phyloP scores from a whole-genome alignment of 2,329 filamentous ascomycete species.

The Hymenotorrendiella dingleyae region DNA sequence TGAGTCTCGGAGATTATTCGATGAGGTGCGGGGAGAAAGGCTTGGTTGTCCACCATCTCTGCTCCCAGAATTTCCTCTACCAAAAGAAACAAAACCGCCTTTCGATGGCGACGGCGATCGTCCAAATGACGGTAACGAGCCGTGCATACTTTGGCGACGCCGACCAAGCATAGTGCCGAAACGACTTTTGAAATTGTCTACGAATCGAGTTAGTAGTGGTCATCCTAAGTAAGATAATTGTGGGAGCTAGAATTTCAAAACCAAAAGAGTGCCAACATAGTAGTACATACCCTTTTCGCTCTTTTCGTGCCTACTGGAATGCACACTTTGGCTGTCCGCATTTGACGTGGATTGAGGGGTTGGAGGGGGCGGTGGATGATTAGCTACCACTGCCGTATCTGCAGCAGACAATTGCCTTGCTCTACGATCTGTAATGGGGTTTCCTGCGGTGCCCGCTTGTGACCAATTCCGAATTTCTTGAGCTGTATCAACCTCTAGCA shows the following conservation, averaged over 20 bases:
- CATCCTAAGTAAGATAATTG: slow-evolving; percentile 7
- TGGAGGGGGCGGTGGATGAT: slow-evolving; percentile 23
- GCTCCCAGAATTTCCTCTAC: slow-evolving; percentile 50
- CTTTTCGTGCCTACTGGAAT: slow-evolving; percentile 15
- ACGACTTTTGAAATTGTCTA: slow-evolving; percentile 53
- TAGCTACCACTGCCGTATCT: slow-evolving; percentile 12
- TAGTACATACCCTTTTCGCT: slow-evolving; percentile 8
- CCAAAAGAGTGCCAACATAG: background rate
- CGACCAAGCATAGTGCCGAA: slow-evolving; percentile 66
- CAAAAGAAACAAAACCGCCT: slow-evolving; percentile 47
- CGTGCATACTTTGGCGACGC: slow-evolving; percentile 60
- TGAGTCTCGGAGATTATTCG: slow-evolving; percentile 51
- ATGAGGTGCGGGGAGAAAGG: slow-evolving; percentile 51
- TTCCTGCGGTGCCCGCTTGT: slow-evolving; percentile 34
- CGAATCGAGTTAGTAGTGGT: slow-evolving; percentile 23
- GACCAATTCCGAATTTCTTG: slow-evolving; percentile 78
- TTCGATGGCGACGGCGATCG: slow-evolving; percentile 48
- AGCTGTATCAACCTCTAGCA: slow-evolving; percentile 81
- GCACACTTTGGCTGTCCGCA: slow-evolving; percentile 25
- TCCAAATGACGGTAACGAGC: slow-evolving; percentile 41
- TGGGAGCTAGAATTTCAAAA: too few species aligned
- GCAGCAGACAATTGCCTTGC: slow-evolving; percentile 25
- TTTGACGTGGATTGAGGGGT: slow-evolving; percentile 18
- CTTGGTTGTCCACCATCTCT: slow-evolving; percentile 50
- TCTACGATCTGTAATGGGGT: slow-evolving; percentile 27